Evolutionary conservation across 2,329 filamentous ascomycete species (phyloP), one percentile per base, ranked within the genome.

Genomic region (Ceratocystis destructans): DNA sequence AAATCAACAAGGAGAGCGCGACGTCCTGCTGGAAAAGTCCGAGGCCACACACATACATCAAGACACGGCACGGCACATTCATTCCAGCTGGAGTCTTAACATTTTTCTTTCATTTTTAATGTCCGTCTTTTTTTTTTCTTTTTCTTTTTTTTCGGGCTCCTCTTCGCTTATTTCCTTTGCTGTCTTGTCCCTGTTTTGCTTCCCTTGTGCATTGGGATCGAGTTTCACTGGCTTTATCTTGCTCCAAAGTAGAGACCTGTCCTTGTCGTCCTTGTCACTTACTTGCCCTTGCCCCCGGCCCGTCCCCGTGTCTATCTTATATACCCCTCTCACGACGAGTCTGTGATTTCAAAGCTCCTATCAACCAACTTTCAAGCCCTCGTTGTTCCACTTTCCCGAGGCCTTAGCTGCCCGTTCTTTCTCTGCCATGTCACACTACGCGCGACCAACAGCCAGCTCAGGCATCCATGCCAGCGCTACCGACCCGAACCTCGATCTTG

Each of bases 181-280:
- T 41, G 22, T 62, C 25, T 25, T 37, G n/a, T 44, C 8, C 37
- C n/a, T 62, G 33, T 33, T 37, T 22, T 22, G 53, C 53, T 50
- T 50, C n/a, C 46, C 46, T 50, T 50, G 12, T 22, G n/a, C 46
- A 20, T 50, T 12, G 37, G 37, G 37, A 41, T 41, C 10, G 37
- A 41, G 46, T 50, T 20, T 50, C 46, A 20, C n/a, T n/a, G 46
- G n/a, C 46, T 50, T n/a, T 50, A 31, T 17, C 63, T 41, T 50
- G 46, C 46, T 50, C 46, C 7, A 57, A 65, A 57, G 33, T 15
- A 31, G 45, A 45, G 46, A 59, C 50, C 37, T 46, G 64, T 50
- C 55, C 44, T 63, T 50, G 22, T 25, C 2, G 22, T 25, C 22
- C 22, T 25, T 2, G 46, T 33, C 57, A 61, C 12, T 28, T n/a